Evolutionary conservation across 371 early-diverging fungal genomes (phyloP), one percentile per base, ranked within the genome.

Genomic region (Basidiobolus heterosporus): DNA sequence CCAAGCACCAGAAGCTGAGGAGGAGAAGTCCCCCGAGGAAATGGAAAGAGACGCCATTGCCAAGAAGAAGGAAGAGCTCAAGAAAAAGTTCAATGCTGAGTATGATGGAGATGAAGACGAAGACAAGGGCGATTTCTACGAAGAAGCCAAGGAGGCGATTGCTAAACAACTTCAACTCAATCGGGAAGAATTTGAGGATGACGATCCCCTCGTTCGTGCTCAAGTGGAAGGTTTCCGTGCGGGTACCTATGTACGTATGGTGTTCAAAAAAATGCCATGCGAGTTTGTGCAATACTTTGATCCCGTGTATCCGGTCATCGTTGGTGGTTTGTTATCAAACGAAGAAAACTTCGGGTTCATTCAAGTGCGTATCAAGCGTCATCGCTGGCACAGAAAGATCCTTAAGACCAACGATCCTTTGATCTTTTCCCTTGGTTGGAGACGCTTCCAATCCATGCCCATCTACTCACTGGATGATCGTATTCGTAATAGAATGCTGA

Each of bases 341-440:
- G 98, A 97, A 64, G 85, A 84, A 55, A 75, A 78, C 38, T 83
- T 88, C 70, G 93, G 94, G 41, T 86, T 93, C 61, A 74, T 93
- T 19, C 91, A 89, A 60, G 83, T 90, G 30, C 80, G 95, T 54
- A 78, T 98, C 56, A 98, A 95, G 68, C 90, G 85, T 52, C 98
- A 99, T 67, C 85, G 98, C 54, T 99, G 98, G 98, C 81, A 88
- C 57, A 80, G 80, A 47, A 88, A 85, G 70, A 91, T 90, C 36
- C 70, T 98, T 36, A 98, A 98, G 68, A 94, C 87, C 38, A 94
- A 95, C 58, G 97, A 97, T 59, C 97, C 98, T 11, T 70, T 95
- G 37, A 85, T 98, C 47, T 82, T 97, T 50, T 97, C 98, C 4
- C 65, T 98, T 45, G 99, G 99, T 15, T 99, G 98, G 98, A 75